Percentiles rank a stretch among this genome's conserved stretches.
Conservation (phyloP, 2,329 filamentous ascomycete genomes). For the Arthrinium puccinioides region DNA sequence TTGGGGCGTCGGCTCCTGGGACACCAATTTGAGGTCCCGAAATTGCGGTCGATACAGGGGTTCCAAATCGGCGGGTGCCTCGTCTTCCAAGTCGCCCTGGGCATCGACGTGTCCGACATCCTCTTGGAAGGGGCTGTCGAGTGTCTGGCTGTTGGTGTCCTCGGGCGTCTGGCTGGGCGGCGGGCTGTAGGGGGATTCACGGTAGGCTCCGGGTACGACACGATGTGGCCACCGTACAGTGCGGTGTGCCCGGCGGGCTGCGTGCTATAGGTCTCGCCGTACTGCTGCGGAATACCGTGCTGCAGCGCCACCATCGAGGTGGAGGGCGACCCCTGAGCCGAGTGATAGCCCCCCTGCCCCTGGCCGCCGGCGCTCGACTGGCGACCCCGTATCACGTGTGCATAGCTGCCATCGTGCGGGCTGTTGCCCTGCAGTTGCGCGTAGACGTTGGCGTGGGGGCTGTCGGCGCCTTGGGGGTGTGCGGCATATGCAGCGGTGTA, state of each 20-base stretch:
- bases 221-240: constrained; percentile 15
- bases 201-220: constrained; percentile 20
- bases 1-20: constrained; percentile 14
- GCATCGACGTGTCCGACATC: constrained; percentile 21
- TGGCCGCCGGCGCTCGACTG: constrained; percentile 11
- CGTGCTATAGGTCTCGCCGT: constrained; percentile 20
- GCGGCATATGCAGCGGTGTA: constrained; percentile 2
- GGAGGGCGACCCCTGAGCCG: no score
- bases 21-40: constrained; percentile 16
- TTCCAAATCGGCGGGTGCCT: constrained; percentile 7
- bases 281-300: constrained; percentile 17
- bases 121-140: constrained; percentile 15
- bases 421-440: constrained; percentile 6
- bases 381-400: constrained; percentile 2
- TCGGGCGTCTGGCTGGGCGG: constrained; percentile 4
- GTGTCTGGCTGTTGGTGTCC: constrained; percentile 16
- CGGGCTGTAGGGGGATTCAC: constrained; percentile 21
- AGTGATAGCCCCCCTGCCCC: constrained; percentile 11
- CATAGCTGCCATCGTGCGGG: constrained; percentile 1
- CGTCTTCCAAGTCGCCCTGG: constrained; percentile 23
- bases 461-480: not conserved
- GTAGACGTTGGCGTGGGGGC: not conserved
- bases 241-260: constrained; percentile 18
- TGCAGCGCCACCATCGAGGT: constrained; percentile 13
- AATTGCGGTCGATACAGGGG: not conserved